Evolutionary conservation across 2,329 filamentous ascomycete genomes (phyloP).

Genomic region (Drechslerella coelobrocha): DNA sequence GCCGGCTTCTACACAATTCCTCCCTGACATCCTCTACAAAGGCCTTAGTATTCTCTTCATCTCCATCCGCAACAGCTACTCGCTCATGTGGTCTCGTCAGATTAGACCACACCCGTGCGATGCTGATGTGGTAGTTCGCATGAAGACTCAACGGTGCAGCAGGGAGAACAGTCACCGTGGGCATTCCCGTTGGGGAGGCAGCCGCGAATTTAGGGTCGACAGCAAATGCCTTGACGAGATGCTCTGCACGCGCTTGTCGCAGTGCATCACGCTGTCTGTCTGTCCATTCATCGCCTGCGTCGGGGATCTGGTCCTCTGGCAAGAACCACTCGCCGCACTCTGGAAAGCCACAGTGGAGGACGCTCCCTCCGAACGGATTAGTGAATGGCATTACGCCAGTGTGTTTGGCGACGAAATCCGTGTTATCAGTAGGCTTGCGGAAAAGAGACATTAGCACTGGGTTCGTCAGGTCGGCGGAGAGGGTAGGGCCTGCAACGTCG

Average conservation of each 20-base stretch:
- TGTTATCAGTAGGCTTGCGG: no score
- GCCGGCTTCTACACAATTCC: slow-evolving; percentile 52
- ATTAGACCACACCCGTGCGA: slow-evolving; percentile 55
- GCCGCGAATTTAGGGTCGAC: slow-evolving; percentile 51
- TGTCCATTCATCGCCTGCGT: slow-evolving; percentile 53
- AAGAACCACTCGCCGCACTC: slow-evolving; percentile 52
- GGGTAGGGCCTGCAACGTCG: slow-evolving; percentile 36
- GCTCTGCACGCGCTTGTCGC: background rate
- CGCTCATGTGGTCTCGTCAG: slow-evolving; percentile 3
- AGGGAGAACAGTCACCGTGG: slow-evolving; percentile 51
- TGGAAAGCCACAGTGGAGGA: slow-evolving; percentile 54
- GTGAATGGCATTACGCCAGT: slow-evolving; percentile 51
- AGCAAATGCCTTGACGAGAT: background rate
- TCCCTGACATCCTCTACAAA: slow-evolving; percentile 52
- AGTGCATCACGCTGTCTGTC: slow-evolving; percentile 52
- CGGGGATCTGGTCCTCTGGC: slow-evolving; percentile 51
- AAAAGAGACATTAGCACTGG: no score
- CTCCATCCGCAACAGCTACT: background rate
- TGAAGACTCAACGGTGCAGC: slow-evolving; percentile 54
- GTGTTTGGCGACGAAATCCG: slow-evolving; percentile 27
- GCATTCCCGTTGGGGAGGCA: slow-evolving; percentile 55
- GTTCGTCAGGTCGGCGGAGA: slow-evolving; percentile 50
- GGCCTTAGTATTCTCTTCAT: slow-evolving; percentile 25
- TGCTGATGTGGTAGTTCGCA: slow-evolving; percentile 55
- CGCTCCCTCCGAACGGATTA: slow-evolving; percentile 54